Percentiles rank a stretch among this genome's conserved stretches.
Conservation (phyloP, 768 basidiomycete genomes). For the Kwoniella mangroviensis region DNA sequence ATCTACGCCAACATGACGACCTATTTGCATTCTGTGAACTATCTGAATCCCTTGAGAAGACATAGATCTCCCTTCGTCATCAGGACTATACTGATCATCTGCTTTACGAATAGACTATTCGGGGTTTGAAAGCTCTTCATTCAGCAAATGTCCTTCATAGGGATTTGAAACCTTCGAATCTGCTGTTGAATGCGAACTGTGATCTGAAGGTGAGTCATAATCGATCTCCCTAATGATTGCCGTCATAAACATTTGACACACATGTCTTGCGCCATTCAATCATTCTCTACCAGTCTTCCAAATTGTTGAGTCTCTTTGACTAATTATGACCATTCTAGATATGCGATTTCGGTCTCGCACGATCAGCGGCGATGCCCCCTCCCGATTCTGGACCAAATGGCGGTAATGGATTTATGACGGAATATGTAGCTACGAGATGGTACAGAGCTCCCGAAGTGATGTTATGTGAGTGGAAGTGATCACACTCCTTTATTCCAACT, state of each 20-base stretch:
- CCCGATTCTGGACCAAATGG: conserved; percentile 63
- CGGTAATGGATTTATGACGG: conserved; percentile 73
- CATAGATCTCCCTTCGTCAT: too few relatives aligned
- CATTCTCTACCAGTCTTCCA: too few relatives aligned
- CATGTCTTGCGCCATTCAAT: conserved; percentile 7
- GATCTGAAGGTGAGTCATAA: conserved; percentile 76
- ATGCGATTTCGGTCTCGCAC: conserved; percentile 66
- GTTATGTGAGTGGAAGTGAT: conserved; percentile 53
- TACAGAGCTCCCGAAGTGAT: conserved; percentile 64
- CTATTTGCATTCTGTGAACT: neutral
- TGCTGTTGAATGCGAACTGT: conserved; percentile 93
- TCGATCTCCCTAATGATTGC: conserved; percentile 1
- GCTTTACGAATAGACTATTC: conserved; percentile 66
- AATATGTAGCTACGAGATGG: conserved; percentile 94
- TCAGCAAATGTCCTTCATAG: conserved; percentile 88
- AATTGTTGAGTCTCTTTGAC: too few relatives aligned
- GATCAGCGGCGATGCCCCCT: conserved; percentile 55
- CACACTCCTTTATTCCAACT: neutral
- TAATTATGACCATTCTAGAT: conserved; percentile 31
- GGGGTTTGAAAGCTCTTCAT: conserved; percentile 92
- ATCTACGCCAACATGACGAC: too few relatives aligned
- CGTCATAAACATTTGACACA: too few relatives aligned
- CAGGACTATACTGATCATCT: neutral
- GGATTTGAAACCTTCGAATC: conserved; percentile 94
- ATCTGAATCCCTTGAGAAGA: neutral